phyloP scores from a whole-genome alignment of 768 basidiomycete genomes.

The Psilocybe azurescens region DNA sequence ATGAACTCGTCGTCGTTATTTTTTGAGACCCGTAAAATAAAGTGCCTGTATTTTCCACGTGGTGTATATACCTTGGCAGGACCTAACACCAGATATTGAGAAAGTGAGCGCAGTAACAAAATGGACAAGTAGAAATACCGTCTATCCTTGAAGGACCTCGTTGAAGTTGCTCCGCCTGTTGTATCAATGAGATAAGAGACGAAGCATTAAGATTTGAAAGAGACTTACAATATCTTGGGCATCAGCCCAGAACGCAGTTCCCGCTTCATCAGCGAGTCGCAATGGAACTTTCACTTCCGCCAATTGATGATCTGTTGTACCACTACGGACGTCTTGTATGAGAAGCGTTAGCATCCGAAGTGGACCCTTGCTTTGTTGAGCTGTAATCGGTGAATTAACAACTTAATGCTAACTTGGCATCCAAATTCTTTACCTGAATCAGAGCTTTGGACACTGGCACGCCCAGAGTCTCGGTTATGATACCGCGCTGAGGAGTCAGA shows the following conservation, averaged over 20 bases:
- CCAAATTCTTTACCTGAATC: neutral
- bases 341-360: constrained; percentile 68
- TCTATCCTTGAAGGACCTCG: constrained; percentile 69
- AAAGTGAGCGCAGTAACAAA: neutral
- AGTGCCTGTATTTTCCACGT: constrained; percentile 72
- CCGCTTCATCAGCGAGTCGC: constrained; percentile 46
- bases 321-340: constrained; percentile 66
- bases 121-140: constrained; percentile 42
- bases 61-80: constrained; percentile 69
- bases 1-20: constrained; percentile 55
- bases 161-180: constrained; percentile 59
- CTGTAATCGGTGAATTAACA: neutral
- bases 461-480: constrained; percentile 1
- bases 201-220: neutral
- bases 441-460: neutral
- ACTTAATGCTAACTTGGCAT: neutral
- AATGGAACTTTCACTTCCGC: constrained; percentile 72
- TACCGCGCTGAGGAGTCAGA: neutral
- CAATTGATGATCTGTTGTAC: constrained; percentile 58
- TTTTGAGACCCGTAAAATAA: constrained; percentile 65
- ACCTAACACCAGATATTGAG: constrained; percentile 41
- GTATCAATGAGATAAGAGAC: constrained; percentile 4
- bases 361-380: constrained; percentile 22
- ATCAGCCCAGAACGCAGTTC: constrained; percentile 74
- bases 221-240: constrained; percentile 61